Conservation (phyloP, 148 eudicot genomes). For the Amaranthus cruentus region DNA sequence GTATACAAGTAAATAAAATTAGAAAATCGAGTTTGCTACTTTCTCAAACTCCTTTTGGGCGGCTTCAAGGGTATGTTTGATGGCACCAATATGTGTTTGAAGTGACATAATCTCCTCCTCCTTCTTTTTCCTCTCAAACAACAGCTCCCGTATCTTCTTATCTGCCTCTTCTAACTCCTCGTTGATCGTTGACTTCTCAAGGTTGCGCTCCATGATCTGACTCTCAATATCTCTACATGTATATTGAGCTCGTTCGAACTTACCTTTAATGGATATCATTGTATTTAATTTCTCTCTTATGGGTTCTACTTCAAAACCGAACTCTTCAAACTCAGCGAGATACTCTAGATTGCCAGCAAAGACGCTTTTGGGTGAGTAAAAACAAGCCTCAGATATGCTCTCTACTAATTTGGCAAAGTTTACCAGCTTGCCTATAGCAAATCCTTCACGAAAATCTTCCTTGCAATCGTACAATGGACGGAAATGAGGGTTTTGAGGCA, state of each 20-base stretch:
- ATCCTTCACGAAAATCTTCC: conserved; percentile 67
- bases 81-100: conserved; percentile 22
- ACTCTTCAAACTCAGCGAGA: conserved; percentile 54
- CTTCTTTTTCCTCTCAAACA: conserved; percentile 33
- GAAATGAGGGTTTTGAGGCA: conserved; percentile 88
- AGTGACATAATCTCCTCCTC: conserved; percentile 31
- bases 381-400: conserved; percentile 34
- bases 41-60: conserved; percentile 33
- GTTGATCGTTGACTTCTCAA: conserved; percentile 28
- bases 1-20: conserved; percentile 13
- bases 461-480: conserved; percentile 39
- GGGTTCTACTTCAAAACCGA: conserved; percentile 58
- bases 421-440: conserved; percentile 85
- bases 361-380: conserved; percentile 40
- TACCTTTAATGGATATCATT: conserved; percentile 40
- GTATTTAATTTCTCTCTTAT: conserved; percentile 38
- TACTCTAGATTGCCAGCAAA: conserved; percentile 56
- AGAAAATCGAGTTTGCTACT: conserved; percentile 33
- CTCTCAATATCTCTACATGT: conserved; percentile 21
- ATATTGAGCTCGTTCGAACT: conserved; percentile 32
- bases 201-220: conserved; percentile 32
- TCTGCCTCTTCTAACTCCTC: conserved; percentile 45
- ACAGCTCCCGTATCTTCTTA: conserved; percentile 36
- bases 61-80: conserved; percentile 19
- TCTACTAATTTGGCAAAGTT: conserved; percentile 55